Base-by-base conservation (phyloP, 2,329 filamentous ascomycete genomes). In the Aspergillus hortae region DNA sequence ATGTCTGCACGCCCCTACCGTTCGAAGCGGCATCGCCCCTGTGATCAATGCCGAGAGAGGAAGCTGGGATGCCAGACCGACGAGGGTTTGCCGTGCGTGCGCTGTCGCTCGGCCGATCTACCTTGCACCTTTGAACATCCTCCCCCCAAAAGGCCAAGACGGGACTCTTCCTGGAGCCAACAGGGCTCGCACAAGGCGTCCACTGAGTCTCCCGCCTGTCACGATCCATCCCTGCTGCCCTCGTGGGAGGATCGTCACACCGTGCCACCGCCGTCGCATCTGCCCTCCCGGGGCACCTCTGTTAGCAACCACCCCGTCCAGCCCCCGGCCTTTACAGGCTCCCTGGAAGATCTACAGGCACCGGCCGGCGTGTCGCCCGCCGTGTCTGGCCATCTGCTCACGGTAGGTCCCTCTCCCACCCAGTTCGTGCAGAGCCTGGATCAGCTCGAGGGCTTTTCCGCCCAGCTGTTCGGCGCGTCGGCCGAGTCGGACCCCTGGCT, bases 401-500 rank as follows among this genome's bases (percentile, higher is more conserved):
- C 55, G 12, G 40, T 58, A 36, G 57, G 52, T 42, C 57, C 54
- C 25, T 54, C 58, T 7, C 52, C 59, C 14, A 61, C 61, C 4
- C 61, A 64, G 35, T 63, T 63, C 32, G 61, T 64, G 11, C 61
- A 62, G 44, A 61, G 57, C 19, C 63, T 70, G 25, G 67, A 70
- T 48, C 61, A 63, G 48, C 58, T 70, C 6, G 59, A 64, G 43
- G 57, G 61, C 6, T 64, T 63, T 9, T 61, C 60, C 12, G 49
- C 49, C 44, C 49, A 52, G 25, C 38, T 52, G n/a, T 52, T 52
- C 21, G 45, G 64, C 61, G 7, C 62, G 1, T 69, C 68, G 6
- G 63, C 67, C 21, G 67, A 69, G 38, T 67, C 63, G 6, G 67
- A 70, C 48, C 68, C 67, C 1, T 70, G 68, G 68, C 57, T 70